Percentiles rank a stretch among this genome's conserved stretches.
phyloP scores from a whole-genome alignment of 1,284 basidiomycete genomes.

The Cutaneotrichosporon mucoides region DNA sequence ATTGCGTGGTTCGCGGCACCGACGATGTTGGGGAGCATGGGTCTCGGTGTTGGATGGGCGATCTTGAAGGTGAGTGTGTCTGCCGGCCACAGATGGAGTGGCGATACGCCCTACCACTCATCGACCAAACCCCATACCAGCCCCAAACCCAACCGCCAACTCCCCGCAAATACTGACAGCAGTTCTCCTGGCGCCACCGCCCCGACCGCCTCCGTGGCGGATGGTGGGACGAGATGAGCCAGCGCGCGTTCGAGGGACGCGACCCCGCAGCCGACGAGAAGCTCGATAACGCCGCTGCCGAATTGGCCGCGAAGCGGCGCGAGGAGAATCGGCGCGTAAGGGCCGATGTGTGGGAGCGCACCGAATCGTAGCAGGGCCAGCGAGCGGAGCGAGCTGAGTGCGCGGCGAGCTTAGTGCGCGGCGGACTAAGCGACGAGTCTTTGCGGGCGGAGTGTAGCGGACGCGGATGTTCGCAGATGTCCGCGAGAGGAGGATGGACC shows the following conservation, averaged over 20 bases:
- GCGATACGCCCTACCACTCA: too few relatives aligned
- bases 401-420: too few relatives aligned
- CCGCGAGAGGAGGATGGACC: too few relatives aligned
- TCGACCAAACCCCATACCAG: too few relatives aligned
- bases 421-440: too few relatives aligned
- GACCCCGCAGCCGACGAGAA: constrained; percentile 39
- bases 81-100: too few relatives aligned
- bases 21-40: constrained; percentile 35
- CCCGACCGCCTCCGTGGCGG: constrained; percentile 34
- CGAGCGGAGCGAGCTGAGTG: too few relatives aligned
- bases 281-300: constrained; percentile 26
- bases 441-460: too few relatives aligned
- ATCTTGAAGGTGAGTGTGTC: constrained; percentile 39
- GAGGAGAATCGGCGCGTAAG: constrained; percentile 20
- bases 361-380: background rate
- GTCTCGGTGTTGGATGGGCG: constrained; percentile 39
- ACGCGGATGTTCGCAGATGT: too few relatives aligned
- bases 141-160: too few relatives aligned
- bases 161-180: constrained; percentile 3
- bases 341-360: constrained; percentile 8
- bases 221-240: constrained; percentile 31
- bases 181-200: constrained; percentile 47
- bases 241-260: constrained; percentile 29
- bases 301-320: constrained; percentile 9
- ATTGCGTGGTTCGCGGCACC: constrained; percentile 47